Conservation (phyloP, 495 filamentous ascomycete genomes). For the Penicillium arizonense region DNA sequence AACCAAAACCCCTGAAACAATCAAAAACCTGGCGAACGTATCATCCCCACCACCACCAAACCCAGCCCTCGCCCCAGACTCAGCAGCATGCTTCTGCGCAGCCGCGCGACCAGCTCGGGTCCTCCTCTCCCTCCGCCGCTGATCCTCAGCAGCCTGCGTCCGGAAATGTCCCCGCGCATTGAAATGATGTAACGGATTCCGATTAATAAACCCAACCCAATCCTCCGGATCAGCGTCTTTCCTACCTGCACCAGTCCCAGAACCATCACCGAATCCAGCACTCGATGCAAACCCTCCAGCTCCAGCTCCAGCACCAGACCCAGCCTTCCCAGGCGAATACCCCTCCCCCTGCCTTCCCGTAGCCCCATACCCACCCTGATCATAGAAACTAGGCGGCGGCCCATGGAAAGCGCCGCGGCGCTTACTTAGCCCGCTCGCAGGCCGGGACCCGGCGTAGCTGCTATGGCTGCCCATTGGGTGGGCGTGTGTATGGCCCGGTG, state of each 20-base stretch:
- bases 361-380: constrained; percentile 60
- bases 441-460: constrained; percentile 61
- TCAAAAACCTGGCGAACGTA: constrained; percentile 44
- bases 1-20: constrained; percentile 39
- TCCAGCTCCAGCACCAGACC: constrained; percentile 9
- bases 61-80: constrained; percentile 21
- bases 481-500: constrained; percentile 48
- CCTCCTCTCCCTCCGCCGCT: constrained; percentile 41
- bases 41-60: constrained; percentile 26
- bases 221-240: constrained; percentile 28
- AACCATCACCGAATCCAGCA: constrained; percentile 35
- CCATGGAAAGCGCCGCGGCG: constrained; percentile 73
- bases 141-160: constrained; percentile 63
- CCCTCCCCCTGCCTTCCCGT: constrained; percentile 18
- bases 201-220: constrained; percentile 42
- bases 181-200: constrained; percentile 61
- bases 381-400: constrained; percentile 86
- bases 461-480: constrained; percentile 42
- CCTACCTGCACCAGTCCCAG: constrained; percentile 11
- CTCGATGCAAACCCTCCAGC: background rate
- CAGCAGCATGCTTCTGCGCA: background rate
- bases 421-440: constrained; percentile 75
- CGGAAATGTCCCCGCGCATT: constrained; percentile 66
- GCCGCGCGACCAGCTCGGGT: constrained; percentile 13
- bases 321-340: background rate